Base-by-base conservation (phyloP, 108 stramenopile species). In the Chaetoceros muelleri region DNA sequence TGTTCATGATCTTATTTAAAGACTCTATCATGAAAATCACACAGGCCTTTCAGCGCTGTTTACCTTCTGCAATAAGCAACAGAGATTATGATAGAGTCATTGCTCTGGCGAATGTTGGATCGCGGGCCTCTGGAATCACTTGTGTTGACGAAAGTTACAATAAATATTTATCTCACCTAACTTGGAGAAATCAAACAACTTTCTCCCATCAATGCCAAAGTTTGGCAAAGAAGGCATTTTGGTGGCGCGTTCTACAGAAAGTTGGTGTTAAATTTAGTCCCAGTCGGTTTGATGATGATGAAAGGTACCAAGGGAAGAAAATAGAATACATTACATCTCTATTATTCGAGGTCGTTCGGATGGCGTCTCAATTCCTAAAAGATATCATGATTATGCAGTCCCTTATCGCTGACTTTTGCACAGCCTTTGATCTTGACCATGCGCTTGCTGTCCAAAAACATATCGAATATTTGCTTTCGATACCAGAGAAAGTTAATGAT, bases 21-120 rank as follows among this genome's bases (percentile, higher is more conserved):
- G n/a, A n/a, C n/a, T n/a, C n/a, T n/a, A n/a, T n/a, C n/a, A n/a
- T n/a, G n/a, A n/a, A n/a, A n/a, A n/a, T n/a, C n/a, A 34, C 46
- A 13, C 46, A 71, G 76, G 65, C 79, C 17, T 90, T 79, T 59
- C 77, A 79, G 66, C 52, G 82, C 30, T 64, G 79, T 17, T 69
- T 92, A 28, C 90, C 90, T 24, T 82, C 79, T n/a, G 90, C 86
- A 18, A 69, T 92, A 13, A 77, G 74, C 3, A 84, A 79, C 26
- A 72, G 81, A 53, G 75, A 81, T 46, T 92, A 81, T 55, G 20
- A 62, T 24, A 58, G 90, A 25, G 73, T 86, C 28, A 54, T 70
- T 2, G 74, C 60, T 19, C 55, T 86, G 24, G 76, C 90, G 17
- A 82, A 65, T 26, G 75, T 92, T 49, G 90, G 90, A 0, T 70